Evolutionary conservation across 1,284 basidiomycete genomes (phyloP).

Genomic region (Pyrrhoderma lamaoense): DNA sequence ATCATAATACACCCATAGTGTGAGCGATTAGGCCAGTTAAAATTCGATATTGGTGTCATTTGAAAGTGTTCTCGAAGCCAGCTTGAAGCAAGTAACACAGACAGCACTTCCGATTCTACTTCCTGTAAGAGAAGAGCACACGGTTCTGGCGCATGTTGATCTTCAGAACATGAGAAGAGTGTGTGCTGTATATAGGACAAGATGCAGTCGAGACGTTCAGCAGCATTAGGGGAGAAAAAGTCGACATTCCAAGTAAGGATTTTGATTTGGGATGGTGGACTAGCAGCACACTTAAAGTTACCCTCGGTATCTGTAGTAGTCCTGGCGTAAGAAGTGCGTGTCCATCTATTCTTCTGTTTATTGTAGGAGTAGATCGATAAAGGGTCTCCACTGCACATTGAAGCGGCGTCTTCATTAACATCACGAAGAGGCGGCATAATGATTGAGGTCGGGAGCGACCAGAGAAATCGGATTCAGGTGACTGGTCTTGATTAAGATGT

Average conservation of each 20-base stretch:
- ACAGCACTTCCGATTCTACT: constrained; percentile 39
- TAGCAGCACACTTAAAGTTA: background rate
- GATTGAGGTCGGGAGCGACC: background rate
- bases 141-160: constrained; percentile 38
- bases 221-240: constrained; percentile 31
- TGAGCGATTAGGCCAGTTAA: constrained; percentile 43
- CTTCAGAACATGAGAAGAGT: constrained; percentile 37
- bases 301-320: background rate
- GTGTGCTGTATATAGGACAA: constrained; percentile 46
- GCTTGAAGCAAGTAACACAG: constrained; percentile 39
- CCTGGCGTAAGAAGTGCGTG: background rate
- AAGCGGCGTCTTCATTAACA: background rate
- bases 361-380: constrained; percentile 9
- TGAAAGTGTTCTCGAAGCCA: constrained; percentile 58
- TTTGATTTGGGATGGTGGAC: constrained; percentile 35
- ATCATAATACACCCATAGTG: constrained; percentile 59
- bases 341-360: constrained; percentile 8
- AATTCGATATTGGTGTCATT: constrained; percentile 43
- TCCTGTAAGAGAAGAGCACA: constrained; percentile 63
- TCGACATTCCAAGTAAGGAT: constrained; percentile 66
- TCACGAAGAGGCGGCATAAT: background rate
- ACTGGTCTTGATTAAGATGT: no score
- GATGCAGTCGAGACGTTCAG: constrained; percentile 39
- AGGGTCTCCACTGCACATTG: background rate
- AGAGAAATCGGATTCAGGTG: no score